phyloP scores from a whole-genome alignment of 257 asterid genomes.

The Solanum chaucha region DNA sequence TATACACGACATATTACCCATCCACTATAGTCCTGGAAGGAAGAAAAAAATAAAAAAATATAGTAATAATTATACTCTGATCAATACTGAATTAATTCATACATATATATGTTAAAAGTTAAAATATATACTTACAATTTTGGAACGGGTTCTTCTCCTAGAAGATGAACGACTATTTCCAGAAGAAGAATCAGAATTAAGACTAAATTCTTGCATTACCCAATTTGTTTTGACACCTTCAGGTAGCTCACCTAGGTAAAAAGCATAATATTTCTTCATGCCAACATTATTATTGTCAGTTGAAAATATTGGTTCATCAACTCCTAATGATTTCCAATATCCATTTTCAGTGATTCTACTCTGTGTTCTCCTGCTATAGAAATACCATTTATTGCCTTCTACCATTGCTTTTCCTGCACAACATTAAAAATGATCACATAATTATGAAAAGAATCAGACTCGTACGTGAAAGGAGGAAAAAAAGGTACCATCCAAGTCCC shows the following conservation, averaged over 20 bases:
- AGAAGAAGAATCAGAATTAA: slow-evolving; percentile 20
- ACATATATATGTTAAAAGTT: neutral
- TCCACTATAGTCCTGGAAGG: slow-evolving; percentile 57
- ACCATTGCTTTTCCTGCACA: slow-evolving; percentile 77
- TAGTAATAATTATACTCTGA: neutral
- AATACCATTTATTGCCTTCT: slow-evolving; percentile 92
- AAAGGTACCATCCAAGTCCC: slow-evolving; percentile 69
- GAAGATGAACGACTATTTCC: slow-evolving; percentile 34
- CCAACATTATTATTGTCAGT: slow-evolving; percentile 33
- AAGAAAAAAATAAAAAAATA: neutral
- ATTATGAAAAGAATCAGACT: neutral
- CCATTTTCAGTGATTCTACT: slow-evolving; percentile 63
- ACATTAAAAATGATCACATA: neutral
- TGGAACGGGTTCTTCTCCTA: slow-evolving; percentile 32
- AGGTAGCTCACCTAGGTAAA: slow-evolving; percentile 56
- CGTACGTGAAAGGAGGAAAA: neutral
- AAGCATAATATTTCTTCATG: slow-evolving; percentile 47
- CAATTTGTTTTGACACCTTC: slow-evolving; percentile 61
- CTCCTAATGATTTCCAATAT: slow-evolving; percentile 62
- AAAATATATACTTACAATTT: slow-evolving; percentile 24
- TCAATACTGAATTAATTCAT: neutral
- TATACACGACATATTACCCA: slow-evolving; percentile 92
- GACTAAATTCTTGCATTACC: slow-evolving; percentile 80
- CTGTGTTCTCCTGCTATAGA: slow-evolving; percentile 73
- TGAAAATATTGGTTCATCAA: slow-evolving; percentile 62